Conservation (phyloP, 2,329 filamentous ascomycete genomes). For the Knufia fluminis region DNA sequence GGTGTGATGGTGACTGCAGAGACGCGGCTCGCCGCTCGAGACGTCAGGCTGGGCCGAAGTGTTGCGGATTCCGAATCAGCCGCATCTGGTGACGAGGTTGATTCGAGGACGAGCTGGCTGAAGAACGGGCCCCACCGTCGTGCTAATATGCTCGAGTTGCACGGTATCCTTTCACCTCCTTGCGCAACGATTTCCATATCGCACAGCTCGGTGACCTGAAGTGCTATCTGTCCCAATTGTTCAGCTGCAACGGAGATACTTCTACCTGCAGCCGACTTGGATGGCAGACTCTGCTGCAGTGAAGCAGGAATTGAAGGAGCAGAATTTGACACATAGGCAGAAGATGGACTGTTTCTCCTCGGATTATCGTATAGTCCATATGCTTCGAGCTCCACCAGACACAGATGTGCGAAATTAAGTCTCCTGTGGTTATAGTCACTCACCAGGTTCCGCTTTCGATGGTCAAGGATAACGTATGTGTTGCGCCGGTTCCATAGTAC, state of each 20-base stretch:
- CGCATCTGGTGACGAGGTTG: conserved; percentile 58
- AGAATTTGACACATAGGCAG: conserved; percentile 76
- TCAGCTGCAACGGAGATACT: conserved; percentile 68
- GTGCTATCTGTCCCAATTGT: conserved; percentile 71
- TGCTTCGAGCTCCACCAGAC: conserved; percentile 91
- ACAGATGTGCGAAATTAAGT: conserved; percentile 95
- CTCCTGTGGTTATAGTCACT: conserved; percentile 97
- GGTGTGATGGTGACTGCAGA: conserved; percentile 80
- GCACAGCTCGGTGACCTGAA: conserved; percentile 71
- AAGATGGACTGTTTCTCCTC: conserved; percentile 65
- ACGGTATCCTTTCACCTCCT: conserved; percentile 80
- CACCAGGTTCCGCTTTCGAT: conserved; percentile 83
- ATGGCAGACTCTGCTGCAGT: conserved; percentile 31
- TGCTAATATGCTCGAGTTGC: conserved; percentile 82
- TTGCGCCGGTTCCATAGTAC: conserved; percentile 89
- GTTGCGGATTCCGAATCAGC: conserved; percentile 57
- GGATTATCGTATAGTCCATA: conserved; percentile 98
- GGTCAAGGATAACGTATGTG: conserved; percentile 89
- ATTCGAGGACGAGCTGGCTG: conserved; percentile 79
- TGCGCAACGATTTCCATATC: conserved; percentile 97
- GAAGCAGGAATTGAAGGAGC: conserved; percentile 54
- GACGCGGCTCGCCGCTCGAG: conserved; percentile 36
- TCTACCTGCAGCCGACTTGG: conserved; percentile 62
- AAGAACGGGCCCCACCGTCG: conserved; percentile 94
- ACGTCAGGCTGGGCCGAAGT: conserved; percentile 52